Evolutionary conservation across 768 basidiomycete species (phyloP), one percentile per base, ranked within the genome.

Genomic region (Coprinellus aureogranulatus): DNA sequence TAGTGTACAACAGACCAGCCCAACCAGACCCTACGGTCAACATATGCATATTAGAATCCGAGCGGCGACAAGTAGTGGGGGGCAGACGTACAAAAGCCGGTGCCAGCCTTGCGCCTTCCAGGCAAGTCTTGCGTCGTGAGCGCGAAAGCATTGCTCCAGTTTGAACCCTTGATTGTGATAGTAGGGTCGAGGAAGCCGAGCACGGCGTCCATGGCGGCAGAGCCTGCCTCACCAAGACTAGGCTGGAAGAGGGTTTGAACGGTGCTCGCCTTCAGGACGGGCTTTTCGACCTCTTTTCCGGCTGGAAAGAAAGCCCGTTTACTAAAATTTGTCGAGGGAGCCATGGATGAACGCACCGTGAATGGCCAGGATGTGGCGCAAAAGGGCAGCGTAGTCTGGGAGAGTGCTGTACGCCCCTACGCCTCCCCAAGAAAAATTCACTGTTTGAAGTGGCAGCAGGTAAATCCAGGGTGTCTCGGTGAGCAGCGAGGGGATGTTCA

Each of bases 21-120:
- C 68, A 75, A 5, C 74, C 74, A 31, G 54, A 66, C 73, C 72
- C 72, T 75, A 46, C n/a, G n/a, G n/a, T n/a, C n/a, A n/a, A n/a
- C n/a, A n/a, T n/a, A n/a, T n/a, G n/a, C 5, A 34, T 1, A 18
- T 46, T 41, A 27, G 26, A 30, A 31, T 30, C n/a, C 11, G 28
- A 30, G 1, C 26, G n/a, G 18, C 52, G 46, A 55, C 41, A 16
- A 54, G 5, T 6, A 27, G 40, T 39, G 4, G 31, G 26, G 9
- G 34, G 20, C 16, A 16, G 22, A 65, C 73, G 58, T 51, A 74
- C 73, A 75, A 28, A 66, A 66, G 4, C 61, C 73, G 1, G 71
- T 67, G 22, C 68, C 69, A 48, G 68, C 70, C 60, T 62, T 70
- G 25, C 72, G 64, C 34, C 61, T 63, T 4, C 65, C 67, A 2